Evolutionary conservation across 2,329 filamentous ascomycete genomes (phyloP), one percentile per base, ranked within the genome.

Genomic region (Pochonia chlamydosporia): DNA sequence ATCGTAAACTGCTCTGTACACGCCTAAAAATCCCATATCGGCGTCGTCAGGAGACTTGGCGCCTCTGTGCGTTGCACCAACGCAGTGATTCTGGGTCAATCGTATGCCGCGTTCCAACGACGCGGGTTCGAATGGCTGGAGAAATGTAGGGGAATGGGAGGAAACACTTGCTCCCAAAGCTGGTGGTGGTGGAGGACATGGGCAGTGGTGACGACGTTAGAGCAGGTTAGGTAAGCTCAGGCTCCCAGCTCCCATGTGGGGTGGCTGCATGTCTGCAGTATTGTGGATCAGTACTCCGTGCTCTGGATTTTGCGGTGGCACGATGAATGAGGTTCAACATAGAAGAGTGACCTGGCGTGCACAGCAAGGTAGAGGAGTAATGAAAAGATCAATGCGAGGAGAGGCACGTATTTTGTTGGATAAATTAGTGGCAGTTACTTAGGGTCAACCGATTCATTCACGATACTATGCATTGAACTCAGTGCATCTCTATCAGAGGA

Each of bases 1-100:
- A 72, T 96, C 90, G 75, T 95, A 97, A 61, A 96, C 63, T 61
- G 91, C 92, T 64, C 82, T 87, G 74, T 89, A 96, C 56, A 97
- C 83, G 59, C 89, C 91, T 61, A 95, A 71, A 74, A 97, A 97
- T 55, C 87, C 89, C 91, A 96, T 96, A 55, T 60, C 61, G 58
- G 39, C 45, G 43, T 20, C 23, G 28, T 39, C 44, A 5, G 25
- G 18, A 24, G 33, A 13, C 21, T 16, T 28, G 31, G 8, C 37
- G 16, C 16, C 16, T 25, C 35, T 39, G 26, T 16, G 13, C 13
- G 25, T 24, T 9, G 36, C 16, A 24, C 11, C 16, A 41, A 18
- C 28, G 26, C 20, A 20, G 16, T 16, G n/a, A 11, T 49, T 43
- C 30, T 23, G 40, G 47, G 24, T 5, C 28, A 25, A 20, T 16